Evolutionary conservation across 768 basidiomycete species (phyloP).

Genomic region (Pholiota molesta): DNA sequence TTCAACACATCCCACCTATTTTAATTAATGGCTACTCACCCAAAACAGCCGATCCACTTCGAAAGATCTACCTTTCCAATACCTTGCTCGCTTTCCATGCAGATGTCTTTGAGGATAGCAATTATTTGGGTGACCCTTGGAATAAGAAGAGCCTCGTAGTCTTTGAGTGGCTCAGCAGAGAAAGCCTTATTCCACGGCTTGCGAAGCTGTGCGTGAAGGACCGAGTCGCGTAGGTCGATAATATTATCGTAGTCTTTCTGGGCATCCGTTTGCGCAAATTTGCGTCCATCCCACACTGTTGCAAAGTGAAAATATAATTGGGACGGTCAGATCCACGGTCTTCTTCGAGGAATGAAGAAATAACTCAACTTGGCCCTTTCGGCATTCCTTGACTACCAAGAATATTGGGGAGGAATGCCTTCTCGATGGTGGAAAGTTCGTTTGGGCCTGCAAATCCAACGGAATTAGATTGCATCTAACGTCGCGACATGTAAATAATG

Average conservation of each 20-base stretch:
- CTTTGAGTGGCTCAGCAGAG: constrained; percentile 32
- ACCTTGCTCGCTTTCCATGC: constrained; percentile 13
- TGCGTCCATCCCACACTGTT: constrained; percentile 36
- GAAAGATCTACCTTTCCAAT: constrained; percentile 31
- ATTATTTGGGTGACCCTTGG: constrained; percentile 29
- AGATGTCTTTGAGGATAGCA: constrained; percentile 13
- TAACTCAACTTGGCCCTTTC: constrained; percentile 37
- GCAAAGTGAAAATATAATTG: background rate
- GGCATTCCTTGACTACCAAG: constrained; percentile 42
- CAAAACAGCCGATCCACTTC: constrained; percentile 38
- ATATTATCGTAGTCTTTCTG: constrained; percentile 16
- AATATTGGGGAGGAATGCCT: constrained; percentile 32
- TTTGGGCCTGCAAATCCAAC: constrained; percentile 40
- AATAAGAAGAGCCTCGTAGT: constrained; percentile 24
- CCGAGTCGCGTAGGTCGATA: constrained; percentile 32
- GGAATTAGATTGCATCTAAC: background rate
- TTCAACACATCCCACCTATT: background rate
- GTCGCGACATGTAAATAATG: background rate
- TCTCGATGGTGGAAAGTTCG: constrained; percentile 43
- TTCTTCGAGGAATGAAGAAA: background rate
- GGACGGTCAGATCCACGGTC: background rate
- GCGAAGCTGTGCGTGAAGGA: constrained; percentile 37
- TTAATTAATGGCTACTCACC: constrained; percentile 28
- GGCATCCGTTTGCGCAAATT: constrained; percentile 18
- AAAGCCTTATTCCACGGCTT: constrained; percentile 45